Percentiles rank a stretch among this genome's conserved stretches.
These are phyloP conservation scores for Quercus wislizeni DNA, from an alignment of 306 rosid genomes.

Conservation along the genomic window DNA sequence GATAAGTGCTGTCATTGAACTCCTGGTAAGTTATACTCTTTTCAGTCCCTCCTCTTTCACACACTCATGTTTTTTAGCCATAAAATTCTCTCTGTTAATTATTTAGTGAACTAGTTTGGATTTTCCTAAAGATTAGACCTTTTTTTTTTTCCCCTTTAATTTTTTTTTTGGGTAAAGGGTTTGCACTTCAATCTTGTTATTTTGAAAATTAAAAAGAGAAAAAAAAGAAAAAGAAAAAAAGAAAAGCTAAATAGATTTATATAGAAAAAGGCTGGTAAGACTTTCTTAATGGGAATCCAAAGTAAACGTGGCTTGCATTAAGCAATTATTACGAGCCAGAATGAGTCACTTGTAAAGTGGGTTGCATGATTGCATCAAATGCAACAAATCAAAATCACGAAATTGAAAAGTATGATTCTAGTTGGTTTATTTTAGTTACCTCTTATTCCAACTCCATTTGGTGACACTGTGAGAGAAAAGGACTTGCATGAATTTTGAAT, in stretches of 20 bases:
- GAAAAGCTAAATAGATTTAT: not conserved
- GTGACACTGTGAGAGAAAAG: not conserved
- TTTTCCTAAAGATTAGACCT: not conserved
- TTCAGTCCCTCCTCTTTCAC: not conserved
- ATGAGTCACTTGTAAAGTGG: slow-evolving; percentile 21
- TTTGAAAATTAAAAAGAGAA: not conserved
- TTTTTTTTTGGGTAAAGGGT: not conserved
- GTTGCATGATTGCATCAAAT: slow-evolving; percentile 21
- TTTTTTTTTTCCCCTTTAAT: too few relatives aligned
- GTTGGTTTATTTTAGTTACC: not conserved
- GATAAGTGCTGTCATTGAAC: slow-evolving; percentile 73
- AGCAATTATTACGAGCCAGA: slow-evolving; percentile 22
- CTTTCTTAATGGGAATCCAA: slow-evolving; percentile 23
- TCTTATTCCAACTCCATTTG: slow-evolving; percentile 12
- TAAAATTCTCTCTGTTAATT: not conserved
- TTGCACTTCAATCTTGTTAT: not conserved
- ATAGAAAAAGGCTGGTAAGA: not conserved
- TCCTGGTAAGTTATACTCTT: slow-evolving; percentile 55
- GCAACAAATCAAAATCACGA: slow-evolving; percentile 5
- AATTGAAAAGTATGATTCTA: not conserved
- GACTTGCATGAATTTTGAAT: not conserved
- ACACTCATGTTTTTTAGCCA: not conserved
- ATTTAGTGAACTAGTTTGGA: not conserved
- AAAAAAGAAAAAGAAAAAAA: not conserved
- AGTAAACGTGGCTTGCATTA: slow-evolving; percentile 27